Evolutionary conservation across 345 rosid species (phyloP).

Genomic region (Garcia nutans): DNA sequence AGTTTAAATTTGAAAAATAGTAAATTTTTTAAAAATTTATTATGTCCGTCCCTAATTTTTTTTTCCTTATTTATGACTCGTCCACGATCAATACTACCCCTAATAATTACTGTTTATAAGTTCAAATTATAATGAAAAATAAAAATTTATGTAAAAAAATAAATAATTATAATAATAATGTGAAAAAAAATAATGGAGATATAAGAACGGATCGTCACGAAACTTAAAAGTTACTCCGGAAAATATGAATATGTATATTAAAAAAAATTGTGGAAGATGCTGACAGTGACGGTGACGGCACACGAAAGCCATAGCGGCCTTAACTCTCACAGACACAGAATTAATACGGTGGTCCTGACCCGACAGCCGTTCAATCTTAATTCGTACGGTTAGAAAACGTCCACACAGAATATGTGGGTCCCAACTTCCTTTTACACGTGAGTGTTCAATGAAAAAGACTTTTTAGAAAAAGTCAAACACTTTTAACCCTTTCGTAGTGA

Average conservation of each 20-base stretch:
- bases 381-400: slow-evolving; percentile 40
- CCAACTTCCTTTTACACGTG: not conserved
- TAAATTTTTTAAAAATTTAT: no score
- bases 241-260: not conserved
- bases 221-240: not conserved
- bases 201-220: not conserved
- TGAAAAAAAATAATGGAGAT: not conserved
- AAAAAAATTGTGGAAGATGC: not conserved
- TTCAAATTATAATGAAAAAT: no score
- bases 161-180: no score
- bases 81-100: no score
- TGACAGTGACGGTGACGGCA: not conserved
- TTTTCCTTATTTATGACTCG: no score
- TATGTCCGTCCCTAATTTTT: no score
- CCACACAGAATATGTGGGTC: slow-evolving; percentile 11
- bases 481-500: not conserved
- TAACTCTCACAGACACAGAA: slow-evolving; percentile 32
- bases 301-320: slow-evolving; percentile 22
- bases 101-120: no score
- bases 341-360: slow-evolving; percentile 44
- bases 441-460: slow-evolving; percentile 45
- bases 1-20: no score
- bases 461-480: slow-evolving; percentile 38
- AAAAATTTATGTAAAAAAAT: no score
- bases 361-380: slow-evolving; percentile 40